Conservation (phyloP, 202 grass and related monocot genomes). For the Thinopyrum obtusiflorum region DNA sequence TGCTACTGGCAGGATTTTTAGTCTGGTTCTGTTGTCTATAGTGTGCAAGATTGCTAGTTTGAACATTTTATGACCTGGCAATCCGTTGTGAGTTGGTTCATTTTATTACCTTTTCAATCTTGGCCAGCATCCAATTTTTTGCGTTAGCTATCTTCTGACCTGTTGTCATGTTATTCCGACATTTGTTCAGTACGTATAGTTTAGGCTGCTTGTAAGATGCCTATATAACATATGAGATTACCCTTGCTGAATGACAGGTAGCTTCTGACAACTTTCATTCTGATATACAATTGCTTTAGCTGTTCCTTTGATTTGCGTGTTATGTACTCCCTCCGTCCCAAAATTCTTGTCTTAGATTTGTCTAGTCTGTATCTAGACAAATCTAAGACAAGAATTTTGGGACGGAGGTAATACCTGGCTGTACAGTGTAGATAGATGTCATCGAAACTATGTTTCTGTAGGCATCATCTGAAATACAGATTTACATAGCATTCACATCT, state of each 20-base stretch:
- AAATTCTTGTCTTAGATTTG: no score
- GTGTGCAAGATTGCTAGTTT: not conserved
- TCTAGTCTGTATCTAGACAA: no score
- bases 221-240: not conserved
- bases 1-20: not conserved
- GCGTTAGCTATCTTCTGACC: not conserved
- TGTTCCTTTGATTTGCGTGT: not conserved
- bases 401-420: not conserved
- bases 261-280: conserved; percentile 8
- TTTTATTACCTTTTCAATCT: not conserved
- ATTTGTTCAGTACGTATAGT: not conserved
- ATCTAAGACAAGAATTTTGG: no score
- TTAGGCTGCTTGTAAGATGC: conserved; percentile 17
- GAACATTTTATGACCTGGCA: not conserved
- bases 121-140: not conserved
- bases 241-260: not conserved
- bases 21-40: not conserved
- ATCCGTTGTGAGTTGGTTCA: not conserved
- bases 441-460: conserved; percentile 12
- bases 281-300: not conserved
- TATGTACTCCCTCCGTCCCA: not conserved
- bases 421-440: not conserved
- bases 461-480: conserved; percentile 19
- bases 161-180: conserved; percentile 1
- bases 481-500: not conserved